Conservation (phyloP, 2,329 filamentous ascomycete genomes). For the Exophiala alcalophila region DNA sequence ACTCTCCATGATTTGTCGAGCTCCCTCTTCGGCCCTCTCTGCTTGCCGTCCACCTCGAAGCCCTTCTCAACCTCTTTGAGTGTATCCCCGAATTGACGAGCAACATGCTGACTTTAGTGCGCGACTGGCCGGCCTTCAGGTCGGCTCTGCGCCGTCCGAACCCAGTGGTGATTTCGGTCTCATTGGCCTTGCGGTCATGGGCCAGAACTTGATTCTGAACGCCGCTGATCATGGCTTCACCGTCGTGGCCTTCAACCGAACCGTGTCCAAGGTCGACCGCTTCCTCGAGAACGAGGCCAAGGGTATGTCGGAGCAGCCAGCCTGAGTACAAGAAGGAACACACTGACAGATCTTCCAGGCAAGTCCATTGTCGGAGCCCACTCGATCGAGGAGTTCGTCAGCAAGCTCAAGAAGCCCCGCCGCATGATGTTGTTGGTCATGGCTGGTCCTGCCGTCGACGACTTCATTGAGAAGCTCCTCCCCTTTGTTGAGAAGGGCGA, state of each 20-base stretch:
- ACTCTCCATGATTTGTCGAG: neutral
- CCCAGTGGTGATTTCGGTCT: conserved; percentile 82
- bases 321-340: neutral
- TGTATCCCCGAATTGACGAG: conserved; percentile 33
- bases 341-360: conserved; percentile 52
- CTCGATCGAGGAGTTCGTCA: conserved; percentile 87
- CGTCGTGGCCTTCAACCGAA: conserved; percentile 97
- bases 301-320: conserved; percentile 48
- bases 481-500: conserved; percentile 80
- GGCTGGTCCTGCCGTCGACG: conserved; percentile 95
- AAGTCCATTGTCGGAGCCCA: conserved; percentile 94
- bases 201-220: conserved; percentile 85
- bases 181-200: conserved; percentile 89
- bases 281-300: conserved; percentile 90
- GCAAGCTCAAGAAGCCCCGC: conserved; percentile 95
- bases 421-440: conserved; percentile 98
- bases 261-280: conserved; percentile 93
- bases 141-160: conserved; percentile 57
- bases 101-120: conserved; percentile 58
- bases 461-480: conserved; percentile 95
- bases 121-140: conserved; percentile 70
- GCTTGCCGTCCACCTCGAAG: conserved; percentile 1
- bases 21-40: neutral
- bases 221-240: conserved; percentile 92
- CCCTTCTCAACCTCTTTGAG: conserved; percentile 3